Evolutionary conservation across 768 basidiomycete species (phyloP).

Genomic region (Boletellus emodensis): DNA sequence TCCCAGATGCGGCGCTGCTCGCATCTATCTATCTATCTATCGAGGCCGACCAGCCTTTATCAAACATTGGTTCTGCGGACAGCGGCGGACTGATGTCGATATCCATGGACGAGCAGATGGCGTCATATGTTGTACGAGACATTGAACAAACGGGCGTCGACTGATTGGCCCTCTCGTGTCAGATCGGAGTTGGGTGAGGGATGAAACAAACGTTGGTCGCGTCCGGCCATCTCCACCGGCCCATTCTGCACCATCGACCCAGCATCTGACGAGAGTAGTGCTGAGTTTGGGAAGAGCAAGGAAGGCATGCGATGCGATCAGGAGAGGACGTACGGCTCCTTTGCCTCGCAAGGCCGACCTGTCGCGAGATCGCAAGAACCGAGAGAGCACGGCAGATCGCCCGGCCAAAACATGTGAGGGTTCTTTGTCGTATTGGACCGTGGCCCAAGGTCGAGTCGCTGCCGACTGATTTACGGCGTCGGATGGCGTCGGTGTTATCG

Average conservation of each 20-base stretch:
- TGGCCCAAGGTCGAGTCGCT: not conserved
- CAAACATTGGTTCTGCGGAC: not conserved
- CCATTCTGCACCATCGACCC: constrained; percentile 4
- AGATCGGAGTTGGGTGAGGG: constrained; percentile 11
- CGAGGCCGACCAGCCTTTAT: not conserved
- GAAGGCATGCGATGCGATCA: constrained; percentile 3
- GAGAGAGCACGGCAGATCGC: not conserved
- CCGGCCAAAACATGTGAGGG: constrained; percentile 4
- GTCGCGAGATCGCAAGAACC: constrained; percentile 9
- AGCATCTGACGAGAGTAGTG: not conserved
- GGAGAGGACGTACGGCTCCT: not conserved
- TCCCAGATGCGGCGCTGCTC: not conserved
- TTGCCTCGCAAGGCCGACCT: not conserved
- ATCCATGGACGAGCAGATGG: constrained; percentile 10
- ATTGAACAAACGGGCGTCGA: not conserved
- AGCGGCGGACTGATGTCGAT: constrained; percentile 1
- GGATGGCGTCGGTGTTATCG: not conserved
- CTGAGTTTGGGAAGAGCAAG: constrained; percentile 2
- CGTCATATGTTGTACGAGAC: constrained; percentile 5
- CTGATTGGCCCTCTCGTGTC: constrained; percentile 6
- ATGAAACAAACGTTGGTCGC: not conserved
- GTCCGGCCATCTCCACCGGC: constrained; percentile 1
- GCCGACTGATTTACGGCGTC: constrained; percentile 10
- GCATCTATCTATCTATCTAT: constrained; percentile 7
- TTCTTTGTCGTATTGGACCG: constrained; percentile 7